Evolutionary conservation across 2,329 filamentous ascomycete species (phyloP), one percentile per base, ranked within the genome.

Genomic region (Aspergillus chevalieri): DNA sequence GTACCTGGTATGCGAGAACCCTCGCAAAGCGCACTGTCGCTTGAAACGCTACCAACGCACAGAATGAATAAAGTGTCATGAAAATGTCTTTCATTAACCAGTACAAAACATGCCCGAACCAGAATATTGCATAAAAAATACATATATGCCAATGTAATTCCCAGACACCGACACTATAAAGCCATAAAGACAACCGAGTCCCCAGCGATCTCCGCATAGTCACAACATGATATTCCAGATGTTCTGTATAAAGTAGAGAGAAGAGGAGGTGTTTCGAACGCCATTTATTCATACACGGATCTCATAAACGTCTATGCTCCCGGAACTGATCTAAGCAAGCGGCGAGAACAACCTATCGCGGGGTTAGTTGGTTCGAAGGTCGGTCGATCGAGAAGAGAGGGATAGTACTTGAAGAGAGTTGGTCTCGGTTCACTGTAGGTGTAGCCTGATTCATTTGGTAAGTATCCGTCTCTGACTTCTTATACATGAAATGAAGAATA

Each of bases 391-490:
- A 36, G 17, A 15, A n/a, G 24, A 21, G 19, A 15, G 26, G 47
- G 43, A 21, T 57, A 57, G 47, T 73, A 87, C 84, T 83, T 82
- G 74, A 88, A 86, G 61, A 88, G 69, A 43, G 89, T 85, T 48
- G 93, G 93, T 69, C 87, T 84, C 38, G 93, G 93, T 71, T 92
- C 87, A 78, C 91, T 97, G 71, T 88, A 86, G 48, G 92, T 94
- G 78, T 95, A 97, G 62, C 92, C 88, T 93, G 64, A 54, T 47
- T 48, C 46, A 43, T 44, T 21, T 12, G 3, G 43, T 65, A 34
- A 65, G 52, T 51, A 52, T 9, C 6, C 42, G 26, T 50, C 26
- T 41, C 28, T n/a, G 39, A 47, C 52, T 33, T 45, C 33, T n/a
- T 10, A n/a, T 9, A 10, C 19, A 41, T 38, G n/a, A 15, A 9